Base-by-base conservation (phyloP, 148 eudicot genomes). In the Rhododendron ferrugineum region DNA sequence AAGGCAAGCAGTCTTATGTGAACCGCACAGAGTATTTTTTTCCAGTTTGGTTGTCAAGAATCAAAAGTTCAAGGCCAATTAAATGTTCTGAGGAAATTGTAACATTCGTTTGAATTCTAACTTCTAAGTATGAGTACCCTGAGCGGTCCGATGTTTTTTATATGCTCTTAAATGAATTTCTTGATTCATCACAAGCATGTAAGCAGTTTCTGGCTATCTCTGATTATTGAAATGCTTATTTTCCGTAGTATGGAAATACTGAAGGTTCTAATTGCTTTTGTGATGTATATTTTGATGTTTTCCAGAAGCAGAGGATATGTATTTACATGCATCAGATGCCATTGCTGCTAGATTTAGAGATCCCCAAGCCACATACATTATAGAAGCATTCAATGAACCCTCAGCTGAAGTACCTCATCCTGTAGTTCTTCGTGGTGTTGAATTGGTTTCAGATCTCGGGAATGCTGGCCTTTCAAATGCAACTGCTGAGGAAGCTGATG, bases 291-390 rank as follows among this genome's bases (percentile, higher is more conserved):
- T 46, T 46, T 80, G 8, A 9, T 34, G 70, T 72, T 87, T 80
- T 79, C 82, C 91, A 97, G 99, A 89, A 90, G 94, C 91, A 13
- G 89, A 88, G 81, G 86, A 78, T 82, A 88, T 91, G 78, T 93
- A 88, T 83, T 66, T 82, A 42, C 89, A 37, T 83, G 94, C 91
- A 68, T 88, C 86, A 83, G 92, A 94, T 74, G 92, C 88, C 78
- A 90, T 97, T 79, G 83, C 86, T 52, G 85, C 91, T 79, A 91
- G 86, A 88, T 84, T 97, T 79, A 92, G 87, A 88, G 98, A 92
- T 82, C 92, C 95, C 52, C 90, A 91, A 77, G 89, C 87, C 50
- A 90, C 92, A 79, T 97, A 89, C 88, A 83, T 97, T 28, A 18
- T 94, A 82, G 93, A 92, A 91, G 60, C 89, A 34, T 79, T 87